Evolutionary conservation across 2,329 filamentous ascomycete genomes (phyloP), one percentile per base, ranked within the genome.

Genomic region (Fragosphaeria purpurea): DNA sequence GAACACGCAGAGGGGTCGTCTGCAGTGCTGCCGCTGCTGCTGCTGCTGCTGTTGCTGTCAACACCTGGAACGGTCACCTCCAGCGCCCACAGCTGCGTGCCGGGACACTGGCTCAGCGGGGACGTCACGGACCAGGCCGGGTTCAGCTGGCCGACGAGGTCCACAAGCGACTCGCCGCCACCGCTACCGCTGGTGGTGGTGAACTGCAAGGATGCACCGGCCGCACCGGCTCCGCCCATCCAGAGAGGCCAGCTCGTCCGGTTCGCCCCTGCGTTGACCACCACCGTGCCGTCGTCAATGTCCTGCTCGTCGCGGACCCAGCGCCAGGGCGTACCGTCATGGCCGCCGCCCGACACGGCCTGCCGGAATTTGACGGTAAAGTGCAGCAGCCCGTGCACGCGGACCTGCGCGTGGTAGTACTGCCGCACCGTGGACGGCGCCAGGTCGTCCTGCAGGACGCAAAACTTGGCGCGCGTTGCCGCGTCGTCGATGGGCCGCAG

Each of bases 321-420:
- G 60, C 73, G 78, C 86, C 86, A 91, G 30, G 33, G 9, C 75
- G 57, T 78, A 77, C 39, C 78, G 74, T 84, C 84, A 88, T 60
- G 72, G 77, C 85, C 85, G 89, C 73, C 66, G 33, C 76, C 67
- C 30, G 73, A 62, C 32, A 65, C 59, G 5, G 63, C 64, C 45
- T 72, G 68, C 32, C 84, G 77, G 59, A 85, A 88, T 52, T 84
- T 88, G 53, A 88, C 61, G 0, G 86, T 90, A 61, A 90, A 91
- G 3, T 71, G 76, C 7, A 82, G 59, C 1, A 72, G 70, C 0
- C 68, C 63, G 9, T 66, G 59, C 42, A 80, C 67, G n/a, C 65
- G 6, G 1, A 88, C 55, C 4, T 70, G 62, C 1, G 70, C 67
- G 1, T 67, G 68, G 62, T 82, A 88, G 67, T 76, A 83, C 34